These are phyloP conservation scores for Pythium plurisporium DNA, from an alignment of 352 stramenopile species.

Conservation along the genomic window DNA sequence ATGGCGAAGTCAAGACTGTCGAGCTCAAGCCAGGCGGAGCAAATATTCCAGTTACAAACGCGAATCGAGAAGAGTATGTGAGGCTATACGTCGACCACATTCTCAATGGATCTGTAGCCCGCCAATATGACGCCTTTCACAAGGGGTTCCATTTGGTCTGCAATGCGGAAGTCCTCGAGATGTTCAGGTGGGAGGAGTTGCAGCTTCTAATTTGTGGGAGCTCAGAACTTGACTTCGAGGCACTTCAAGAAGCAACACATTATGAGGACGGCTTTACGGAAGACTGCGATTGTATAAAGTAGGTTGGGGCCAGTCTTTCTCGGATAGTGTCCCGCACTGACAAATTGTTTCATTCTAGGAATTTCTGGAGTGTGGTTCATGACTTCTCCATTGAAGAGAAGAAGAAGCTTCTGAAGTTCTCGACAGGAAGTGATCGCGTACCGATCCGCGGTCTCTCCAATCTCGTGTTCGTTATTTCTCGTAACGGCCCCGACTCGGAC, in stretches of 20 bases:
- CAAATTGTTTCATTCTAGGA: slow-evolving; percentile 22
- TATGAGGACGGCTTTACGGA: slow-evolving; percentile 76
- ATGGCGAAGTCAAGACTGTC: slow-evolving; percentile 72
- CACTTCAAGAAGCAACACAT: slow-evolving; percentile 62
- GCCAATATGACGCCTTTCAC: slow-evolving; percentile 71
- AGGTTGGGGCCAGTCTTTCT: slow-evolving; percentile 13
- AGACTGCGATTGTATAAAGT: slow-evolving; percentile 60
- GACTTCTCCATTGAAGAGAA: slow-evolving; percentile 76
- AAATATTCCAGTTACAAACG: slow-evolving; percentile 54
- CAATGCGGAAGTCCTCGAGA: slow-evolving; percentile 61
- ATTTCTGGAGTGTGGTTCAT: slow-evolving; percentile 84
- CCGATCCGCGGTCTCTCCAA: slow-evolving; percentile 78
- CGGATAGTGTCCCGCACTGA: not conserved
- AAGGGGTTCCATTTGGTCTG: slow-evolving; percentile 74
- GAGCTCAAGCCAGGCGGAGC: slow-evolving; percentile 63
- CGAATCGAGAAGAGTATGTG: slow-evolving; percentile 72
- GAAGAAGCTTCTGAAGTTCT: slow-evolving; percentile 84
- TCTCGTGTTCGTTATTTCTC: slow-evolving; percentile 81
- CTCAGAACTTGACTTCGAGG: slow-evolving; percentile 72
- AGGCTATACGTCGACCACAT: slow-evolving; percentile 69
- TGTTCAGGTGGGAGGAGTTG: slow-evolving; percentile 81
- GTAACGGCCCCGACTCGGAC: slow-evolving; percentile 78
- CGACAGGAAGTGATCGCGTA: slow-evolving; percentile 79
- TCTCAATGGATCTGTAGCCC: slow-evolving; percentile 48
- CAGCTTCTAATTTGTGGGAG: slow-evolving; percentile 74